Conservation (phyloP, 805 yeast genomes). For the Ogataea angusta region DNA sequence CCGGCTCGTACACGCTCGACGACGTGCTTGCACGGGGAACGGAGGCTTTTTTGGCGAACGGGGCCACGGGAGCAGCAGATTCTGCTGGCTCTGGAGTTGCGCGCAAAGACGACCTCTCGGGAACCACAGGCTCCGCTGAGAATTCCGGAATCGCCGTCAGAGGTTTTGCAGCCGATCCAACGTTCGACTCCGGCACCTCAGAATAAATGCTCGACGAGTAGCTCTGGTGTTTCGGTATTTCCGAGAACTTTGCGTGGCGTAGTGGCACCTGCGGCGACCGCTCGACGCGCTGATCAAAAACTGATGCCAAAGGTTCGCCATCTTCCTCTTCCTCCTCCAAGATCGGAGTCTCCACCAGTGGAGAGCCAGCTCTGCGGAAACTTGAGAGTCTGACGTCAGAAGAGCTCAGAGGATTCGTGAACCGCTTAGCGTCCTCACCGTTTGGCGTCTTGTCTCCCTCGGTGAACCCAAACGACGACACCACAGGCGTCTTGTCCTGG, state of each 20-base stretch:
- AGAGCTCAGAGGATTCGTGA: constrained; percentile 22
- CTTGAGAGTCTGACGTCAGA: constrained; percentile 14
- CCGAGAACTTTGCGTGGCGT: constrained; percentile 6
- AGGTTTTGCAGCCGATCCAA: background rate
- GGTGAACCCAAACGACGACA: constrained; percentile 5
- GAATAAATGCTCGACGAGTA: constrained; percentile 23
- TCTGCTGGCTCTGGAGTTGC: constrained; percentile 1
- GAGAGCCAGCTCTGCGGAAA: constrained; percentile 17
- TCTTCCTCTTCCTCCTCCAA: constrained; percentile 23
- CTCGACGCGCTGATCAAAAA: background rate
- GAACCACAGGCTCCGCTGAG: background rate
- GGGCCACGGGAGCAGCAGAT: background rate
- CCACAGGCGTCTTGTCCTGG: constrained; percentile 11
- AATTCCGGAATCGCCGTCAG: constrained; percentile 14
- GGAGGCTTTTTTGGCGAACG: background rate
- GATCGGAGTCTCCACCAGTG: constrained; percentile 18
- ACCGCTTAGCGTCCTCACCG: constrained; percentile 16
- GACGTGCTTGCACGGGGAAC: constrained; percentile 17
- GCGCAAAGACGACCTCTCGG: constrained; percentile 5
- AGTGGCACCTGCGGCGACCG: background rate
- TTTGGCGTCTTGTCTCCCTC: constrained; percentile 25
- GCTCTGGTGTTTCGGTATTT: constrained; percentile 16
- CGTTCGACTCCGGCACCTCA: constrained; percentile 6
- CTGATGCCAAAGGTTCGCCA: background rate
- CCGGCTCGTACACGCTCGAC: constrained; percentile 20